phyloP scores from a whole-genome alignment of 169 alveolate genomes.

The Plasmodium coatneyi region DNA sequence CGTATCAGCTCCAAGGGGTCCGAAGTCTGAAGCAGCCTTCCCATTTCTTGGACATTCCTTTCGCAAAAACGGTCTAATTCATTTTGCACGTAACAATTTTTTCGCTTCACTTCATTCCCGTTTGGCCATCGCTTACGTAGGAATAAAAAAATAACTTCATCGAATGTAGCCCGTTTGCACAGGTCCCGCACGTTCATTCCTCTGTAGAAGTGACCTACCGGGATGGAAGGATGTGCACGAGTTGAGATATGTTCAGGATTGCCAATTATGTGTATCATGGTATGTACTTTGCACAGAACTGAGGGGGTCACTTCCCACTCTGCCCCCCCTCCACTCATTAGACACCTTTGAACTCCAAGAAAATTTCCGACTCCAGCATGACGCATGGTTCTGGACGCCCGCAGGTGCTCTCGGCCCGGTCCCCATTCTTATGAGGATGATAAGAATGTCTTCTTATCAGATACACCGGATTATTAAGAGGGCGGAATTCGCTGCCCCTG shows the following conservation, averaged over 20 bases:
- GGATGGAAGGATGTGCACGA: not conserved
- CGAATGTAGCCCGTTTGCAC: conserved; percentile 16
- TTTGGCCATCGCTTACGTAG: conserved; percentile 19
- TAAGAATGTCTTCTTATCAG: conserved; percentile 1
- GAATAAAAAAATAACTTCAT: conserved; percentile 14
- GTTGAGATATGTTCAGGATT: not conserved
- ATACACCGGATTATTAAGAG: not conserved
- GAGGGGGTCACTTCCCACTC: not conserved
- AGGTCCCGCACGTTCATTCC: conserved; percentile 12
- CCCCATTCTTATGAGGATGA: not conserved
- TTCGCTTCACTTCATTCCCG: conserved; percentile 9
- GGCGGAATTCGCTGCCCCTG: not conserved
- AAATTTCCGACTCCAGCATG: conserved; percentile 59
- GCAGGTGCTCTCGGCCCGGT: not conserved
- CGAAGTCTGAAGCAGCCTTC: not conserved
- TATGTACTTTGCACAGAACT: not conserved
- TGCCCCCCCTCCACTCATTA: not conserved
- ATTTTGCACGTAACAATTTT: not conserved
- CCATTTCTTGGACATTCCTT: conserved; percentile 4
- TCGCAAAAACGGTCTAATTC: not conserved
- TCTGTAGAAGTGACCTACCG: conserved; percentile 23
- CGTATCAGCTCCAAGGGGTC: conserved; percentile 25
- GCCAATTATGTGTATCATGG: not conserved
- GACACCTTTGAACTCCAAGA: conserved; percentile 38
- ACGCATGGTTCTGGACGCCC: not conserved